phyloP scores from a whole-genome alignment of 192 early-diverging fungal species.

The Entophlyctis luteolus region DNA sequence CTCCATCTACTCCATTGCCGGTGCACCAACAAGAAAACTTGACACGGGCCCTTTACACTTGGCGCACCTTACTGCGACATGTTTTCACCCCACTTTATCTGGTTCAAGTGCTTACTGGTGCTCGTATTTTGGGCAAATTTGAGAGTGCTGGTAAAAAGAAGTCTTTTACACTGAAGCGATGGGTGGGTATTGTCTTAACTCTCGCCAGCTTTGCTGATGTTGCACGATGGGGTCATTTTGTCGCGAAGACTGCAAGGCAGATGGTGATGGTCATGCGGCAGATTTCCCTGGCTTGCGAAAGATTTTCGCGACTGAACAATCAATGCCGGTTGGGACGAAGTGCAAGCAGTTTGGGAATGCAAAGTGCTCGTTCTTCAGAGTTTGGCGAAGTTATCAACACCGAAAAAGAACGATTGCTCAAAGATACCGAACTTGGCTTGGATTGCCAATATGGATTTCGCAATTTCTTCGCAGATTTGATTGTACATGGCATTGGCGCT shows the following conservation, averaged over 20 bases:
- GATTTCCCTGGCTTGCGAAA: not conserved
- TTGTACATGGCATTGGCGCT: not conserved
- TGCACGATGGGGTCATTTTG: not conserved
- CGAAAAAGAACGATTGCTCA: too few relatives aligned
- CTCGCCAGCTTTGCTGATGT: not conserved
- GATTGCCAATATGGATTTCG: not conserved
- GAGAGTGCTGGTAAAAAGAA: too few relatives aligned
- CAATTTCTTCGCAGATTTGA: slow-evolving; percentile 1
- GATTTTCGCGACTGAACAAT: not conserved
- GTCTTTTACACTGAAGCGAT: not conserved
- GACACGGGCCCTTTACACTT: not conserved
- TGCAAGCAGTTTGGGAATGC: too few relatives aligned
- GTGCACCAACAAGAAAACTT: not conserved
- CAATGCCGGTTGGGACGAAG: not conserved
- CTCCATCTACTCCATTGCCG: too few relatives aligned
- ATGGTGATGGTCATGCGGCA: not conserved
- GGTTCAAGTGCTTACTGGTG: too few relatives aligned
- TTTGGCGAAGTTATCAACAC: too few relatives aligned
- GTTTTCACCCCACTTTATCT: not conserved
- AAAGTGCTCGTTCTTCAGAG: too few relatives aligned
- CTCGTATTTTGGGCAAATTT: too few relatives aligned
- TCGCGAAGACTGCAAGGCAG: not conserved
- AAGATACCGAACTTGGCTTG: too few relatives aligned
- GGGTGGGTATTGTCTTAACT: not conserved
- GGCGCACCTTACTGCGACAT: slow-evolving; percentile 9